Conservation (phyloP, 2,329 filamentous ascomycete genomes). For the Herpotrichia juniperi region DNA sequence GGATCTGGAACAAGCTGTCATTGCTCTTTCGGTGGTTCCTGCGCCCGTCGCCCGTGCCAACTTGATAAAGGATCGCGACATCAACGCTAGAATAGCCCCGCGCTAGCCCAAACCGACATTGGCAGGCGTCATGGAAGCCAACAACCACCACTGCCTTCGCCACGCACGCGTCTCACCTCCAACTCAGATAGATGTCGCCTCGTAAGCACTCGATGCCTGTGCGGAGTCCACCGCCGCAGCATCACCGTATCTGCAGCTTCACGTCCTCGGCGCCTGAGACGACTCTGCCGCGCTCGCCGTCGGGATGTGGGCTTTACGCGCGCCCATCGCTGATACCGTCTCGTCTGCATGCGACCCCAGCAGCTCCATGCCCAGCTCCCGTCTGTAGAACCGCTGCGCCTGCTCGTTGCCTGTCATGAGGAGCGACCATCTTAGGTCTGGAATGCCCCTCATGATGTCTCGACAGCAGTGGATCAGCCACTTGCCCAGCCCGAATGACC, state of each 20-base stretch:
- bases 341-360: constrained; percentile 12
- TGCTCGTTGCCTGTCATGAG: constrained; percentile 33
- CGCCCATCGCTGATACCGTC: constrained; percentile 1
- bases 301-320: constrained; percentile 10
- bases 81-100: constrained; percentile 7
- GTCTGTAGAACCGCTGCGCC: constrained; percentile 31
- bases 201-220: constrained; percentile 18
- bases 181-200: neutral
- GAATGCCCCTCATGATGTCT: constrained; percentile 63
- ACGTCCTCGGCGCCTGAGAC: neutral
- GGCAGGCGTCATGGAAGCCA: constrained; percentile 1
- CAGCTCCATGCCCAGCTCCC: constrained; percentile 35
- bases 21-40: neutral
- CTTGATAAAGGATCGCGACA: constrained; percentile 21
- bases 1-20: neutral
- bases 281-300: constrained; percentile 5
- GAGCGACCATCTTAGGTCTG: constrained; percentile 58
- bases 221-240: neutral
- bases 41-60: neutral
- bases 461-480: constrained; percentile 69
- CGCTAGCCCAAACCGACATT: constrained; percentile 7
- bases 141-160: constrained; percentile 10
- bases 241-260: neutral
- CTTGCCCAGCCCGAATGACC: constrained; percentile 66
- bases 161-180: constrained; percentile 5